Conservation (phyloP, 2,329 filamentous ascomycete genomes). For the Penicillium thymicola region DNA sequence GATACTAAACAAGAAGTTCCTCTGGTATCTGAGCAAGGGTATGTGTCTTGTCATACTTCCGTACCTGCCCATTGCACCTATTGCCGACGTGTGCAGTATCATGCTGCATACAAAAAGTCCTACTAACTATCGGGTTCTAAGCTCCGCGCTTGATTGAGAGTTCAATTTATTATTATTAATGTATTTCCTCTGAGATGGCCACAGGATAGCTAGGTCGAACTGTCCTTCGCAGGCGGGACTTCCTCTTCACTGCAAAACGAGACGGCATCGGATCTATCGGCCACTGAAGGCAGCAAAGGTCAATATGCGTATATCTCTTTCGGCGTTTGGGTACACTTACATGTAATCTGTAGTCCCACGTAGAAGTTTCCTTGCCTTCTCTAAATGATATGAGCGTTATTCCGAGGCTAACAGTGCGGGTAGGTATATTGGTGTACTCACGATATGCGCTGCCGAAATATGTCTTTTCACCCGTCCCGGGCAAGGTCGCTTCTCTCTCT, state of each 20-base stretch:
- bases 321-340: neutral
- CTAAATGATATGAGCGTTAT: neutral
- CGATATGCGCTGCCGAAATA: neutral
- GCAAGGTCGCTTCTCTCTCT: neutral
- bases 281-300: neutral
- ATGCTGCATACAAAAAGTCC: neutral
- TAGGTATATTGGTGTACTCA: neutral
- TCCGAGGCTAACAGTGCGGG: neutral
- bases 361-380: neutral
- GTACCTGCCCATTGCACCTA: neutral
- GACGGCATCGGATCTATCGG: neutral
- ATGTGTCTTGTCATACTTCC: neutral
- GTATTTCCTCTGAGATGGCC: neutral
- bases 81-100: neutral
- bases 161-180: neutral
- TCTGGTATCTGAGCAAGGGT: neutral
- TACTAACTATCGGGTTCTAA: neutral
- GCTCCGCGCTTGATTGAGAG: neutral
- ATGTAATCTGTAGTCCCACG: neutral
- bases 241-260: neutral
- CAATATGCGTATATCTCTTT: neutral
- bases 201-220: neutral
- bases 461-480: neutral
- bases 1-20: neutral
- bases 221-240: neutral